Percentiles rank a stretch among this genome's conserved stretches.
Evolutionary conservation across 129 eudicot species (phyloP).

Genomic region (Saussurea involucrata): DNA sequence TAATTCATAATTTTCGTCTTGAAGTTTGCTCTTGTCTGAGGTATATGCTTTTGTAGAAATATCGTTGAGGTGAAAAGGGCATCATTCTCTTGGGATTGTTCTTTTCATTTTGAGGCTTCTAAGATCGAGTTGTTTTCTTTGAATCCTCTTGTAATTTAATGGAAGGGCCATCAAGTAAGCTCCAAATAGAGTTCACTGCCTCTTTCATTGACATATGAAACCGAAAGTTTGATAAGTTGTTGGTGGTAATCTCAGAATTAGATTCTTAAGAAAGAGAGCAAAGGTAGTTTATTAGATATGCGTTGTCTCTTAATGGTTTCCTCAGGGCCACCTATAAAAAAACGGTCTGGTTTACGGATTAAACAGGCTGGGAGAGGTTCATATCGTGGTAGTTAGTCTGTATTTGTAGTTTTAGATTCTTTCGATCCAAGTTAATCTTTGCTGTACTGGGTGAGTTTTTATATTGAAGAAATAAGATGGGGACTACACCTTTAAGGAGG

Average conservation of each 20-base stretch:
- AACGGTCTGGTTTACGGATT: slow-evolving; percentile 82
- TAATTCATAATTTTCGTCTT: background rate
- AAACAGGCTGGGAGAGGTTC: slow-evolving; percentile 95
- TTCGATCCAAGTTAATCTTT: slow-evolving; percentile 31
- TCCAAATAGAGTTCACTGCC: background rate
- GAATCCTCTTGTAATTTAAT: background rate
- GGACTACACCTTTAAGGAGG: slow-evolving; percentile 43
- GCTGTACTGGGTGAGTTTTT: slow-evolving; percentile 25
- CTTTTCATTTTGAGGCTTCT: background rate
- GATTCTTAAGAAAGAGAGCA: slow-evolving; percentile 19
- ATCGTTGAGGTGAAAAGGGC: background rate
- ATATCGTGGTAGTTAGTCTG: slow-evolving; percentile 78
- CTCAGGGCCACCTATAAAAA: slow-evolving; percentile 81
- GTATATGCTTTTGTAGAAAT: background rate
- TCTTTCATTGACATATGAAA: slow-evolving; percentile 7
- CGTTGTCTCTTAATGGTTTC: slow-evolving; percentile 50
- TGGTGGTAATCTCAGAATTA: slow-evolving; percentile 16
- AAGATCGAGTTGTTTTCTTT: background rate
- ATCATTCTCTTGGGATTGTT: background rate
- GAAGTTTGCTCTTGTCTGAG: background rate
- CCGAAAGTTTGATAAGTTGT: slow-evolving; percentile 7
- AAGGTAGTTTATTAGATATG: slow-evolving; percentile 34
- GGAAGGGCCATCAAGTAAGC: slow-evolving; percentile 5
- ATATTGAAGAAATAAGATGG: slow-evolving; percentile 45
- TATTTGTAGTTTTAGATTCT: slow-evolving; percentile 19